A percentile compares a stretch with the other conserved stretches of the same genome.
Conservation (phyloP, 768 basidiomycete genomes). For the Hemileccinum impolitum region DNA sequence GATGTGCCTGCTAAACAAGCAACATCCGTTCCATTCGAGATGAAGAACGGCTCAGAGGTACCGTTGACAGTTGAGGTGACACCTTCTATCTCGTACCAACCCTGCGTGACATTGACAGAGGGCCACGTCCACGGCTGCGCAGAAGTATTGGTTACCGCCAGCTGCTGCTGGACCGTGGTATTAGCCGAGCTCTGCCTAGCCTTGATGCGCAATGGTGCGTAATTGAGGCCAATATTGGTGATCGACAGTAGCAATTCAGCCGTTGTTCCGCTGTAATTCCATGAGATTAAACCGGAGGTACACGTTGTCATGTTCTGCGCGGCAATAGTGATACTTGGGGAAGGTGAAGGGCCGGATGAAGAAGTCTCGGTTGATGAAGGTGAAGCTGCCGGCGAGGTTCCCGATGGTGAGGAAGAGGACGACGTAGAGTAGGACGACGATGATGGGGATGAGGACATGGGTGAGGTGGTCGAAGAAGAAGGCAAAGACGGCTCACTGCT, state of each 20-base stretch:
- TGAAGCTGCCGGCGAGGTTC: slow-evolving; percentile 1
- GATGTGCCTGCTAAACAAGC: slow-evolving; percentile 29
- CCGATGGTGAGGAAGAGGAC: slow-evolving; percentile 7
- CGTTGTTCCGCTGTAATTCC: slow-evolving; percentile 38
- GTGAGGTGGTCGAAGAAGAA: slow-evolving; percentile 7
- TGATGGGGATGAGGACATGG: neutral
- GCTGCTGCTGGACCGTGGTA: slow-evolving; percentile 11
- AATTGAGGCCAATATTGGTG: slow-evolving; percentile 38
- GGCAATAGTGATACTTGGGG: slow-evolving; percentile 20
- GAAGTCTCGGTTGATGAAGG: slow-evolving; percentile 6
- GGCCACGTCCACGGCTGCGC: slow-evolving; percentile 38
- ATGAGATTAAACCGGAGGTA: slow-evolving; percentile 30
- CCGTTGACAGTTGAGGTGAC: neutral
- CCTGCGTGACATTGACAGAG: slow-evolving; percentile 43
- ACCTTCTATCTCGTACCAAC: slow-evolving; percentile 43
- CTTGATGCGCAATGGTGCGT: slow-evolving; percentile 8
- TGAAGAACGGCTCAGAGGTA: slow-evolving; percentile 33
- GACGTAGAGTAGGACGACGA: neutral
- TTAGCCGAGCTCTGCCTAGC: slow-evolving; percentile 1
- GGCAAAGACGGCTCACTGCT: slow-evolving; percentile 13
- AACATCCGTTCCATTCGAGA: slow-evolving; percentile 36
- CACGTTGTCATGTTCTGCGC: slow-evolving; percentile 36
- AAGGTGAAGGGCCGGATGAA: slow-evolving; percentile 14
- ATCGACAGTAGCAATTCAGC: slow-evolving; percentile 34
- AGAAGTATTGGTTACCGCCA: slow-evolving; percentile 31